Evolutionary conservation across 1,284 basidiomycete genomes (phyloP).

Genomic region (Ustilago bromivora): DNA sequence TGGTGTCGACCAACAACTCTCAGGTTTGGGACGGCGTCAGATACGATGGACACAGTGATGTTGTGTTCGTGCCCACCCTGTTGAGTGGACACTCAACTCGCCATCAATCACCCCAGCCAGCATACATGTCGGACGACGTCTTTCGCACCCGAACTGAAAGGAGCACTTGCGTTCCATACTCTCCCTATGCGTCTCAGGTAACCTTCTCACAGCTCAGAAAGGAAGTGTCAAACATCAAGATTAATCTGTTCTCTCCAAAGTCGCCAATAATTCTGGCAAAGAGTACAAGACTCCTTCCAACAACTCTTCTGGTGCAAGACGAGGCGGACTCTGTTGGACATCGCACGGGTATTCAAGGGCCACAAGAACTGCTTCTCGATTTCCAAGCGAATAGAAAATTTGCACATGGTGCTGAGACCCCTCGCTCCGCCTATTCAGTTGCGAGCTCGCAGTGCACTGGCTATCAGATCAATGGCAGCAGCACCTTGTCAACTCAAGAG

Average conservation of each 20-base stretch:
- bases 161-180: background rate
- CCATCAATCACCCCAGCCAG: conserved; percentile 1
- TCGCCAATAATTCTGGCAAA: background rate
- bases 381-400: background rate
- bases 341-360: background rate
- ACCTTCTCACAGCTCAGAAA: background rate
- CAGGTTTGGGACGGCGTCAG: conserved; percentile 4
- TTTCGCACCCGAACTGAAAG: background rate
- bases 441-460: conserved; percentile 8
- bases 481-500: background rate
- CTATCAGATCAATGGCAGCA: background rate
- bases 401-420: background rate
- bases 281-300: background rate
- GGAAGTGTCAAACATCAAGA: too few relatives aligned
- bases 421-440: background rate
- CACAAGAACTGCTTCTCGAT: background rate
- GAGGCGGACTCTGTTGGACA: background rate
- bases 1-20: background rate
- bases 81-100: background rate
- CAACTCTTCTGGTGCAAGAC: background rate
- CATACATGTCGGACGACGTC: background rate
- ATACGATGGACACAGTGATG: conserved; percentile 1
- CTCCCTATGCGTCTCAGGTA: background rate
- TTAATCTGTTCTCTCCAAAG: background rate
- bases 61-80: conserved; percentile 2